Evolutionary conservation across 2,329 filamentous ascomycete species (phyloP), one percentile per base, ranked within the genome.

Genomic region (Allantophomopsis lycopodina): DNA sequence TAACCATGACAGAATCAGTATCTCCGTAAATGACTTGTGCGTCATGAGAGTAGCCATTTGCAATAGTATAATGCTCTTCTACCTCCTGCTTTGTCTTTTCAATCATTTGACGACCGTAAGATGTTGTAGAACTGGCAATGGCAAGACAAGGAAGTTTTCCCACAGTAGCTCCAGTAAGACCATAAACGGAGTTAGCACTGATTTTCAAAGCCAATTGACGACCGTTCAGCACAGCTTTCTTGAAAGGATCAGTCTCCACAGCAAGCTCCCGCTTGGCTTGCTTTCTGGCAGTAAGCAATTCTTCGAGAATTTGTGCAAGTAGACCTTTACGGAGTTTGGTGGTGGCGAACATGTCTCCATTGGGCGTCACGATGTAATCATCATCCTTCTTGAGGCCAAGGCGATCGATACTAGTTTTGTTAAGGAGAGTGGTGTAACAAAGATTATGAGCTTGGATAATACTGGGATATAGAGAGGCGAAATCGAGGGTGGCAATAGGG

Each of bases 1-100:
- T 96, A 45, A 98, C 89, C 91, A 98, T 98, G 64, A 98, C 91
- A 7, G 91, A 98, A 70, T 98, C 91, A 2, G 91, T 98, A 60
- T 98, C 91, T 65, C 91, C 91, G 51, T 98, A 98, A 46, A 98
- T 93, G 63, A 98, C 91, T 56, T 95, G 79, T 0, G 91, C 91
- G 58, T 98, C 84, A 57, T 96, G 86, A 2, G 74, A 77, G 60
- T 96, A 98, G 14, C 91, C 91, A 52, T 98, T 96, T 37, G 84
- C 84, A 41, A 95, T 88, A 37, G 76, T 89, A 60, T 94, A 98
- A 48, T 76, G 79, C 32, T 73, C 70, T 61, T 96, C 89, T 6
- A 98, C 91, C 57, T 96, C 91, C n/a, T 82, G 73, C 60, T 94
- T 96, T 1, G 91, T 96, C 63, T 80, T 91, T 60, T 96, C 89